These are phyloP conservation scores for Cystobasidium onofrii DNA, from an alignment of 768 basidiomycete species.

Conservation along the genomic window DNA sequence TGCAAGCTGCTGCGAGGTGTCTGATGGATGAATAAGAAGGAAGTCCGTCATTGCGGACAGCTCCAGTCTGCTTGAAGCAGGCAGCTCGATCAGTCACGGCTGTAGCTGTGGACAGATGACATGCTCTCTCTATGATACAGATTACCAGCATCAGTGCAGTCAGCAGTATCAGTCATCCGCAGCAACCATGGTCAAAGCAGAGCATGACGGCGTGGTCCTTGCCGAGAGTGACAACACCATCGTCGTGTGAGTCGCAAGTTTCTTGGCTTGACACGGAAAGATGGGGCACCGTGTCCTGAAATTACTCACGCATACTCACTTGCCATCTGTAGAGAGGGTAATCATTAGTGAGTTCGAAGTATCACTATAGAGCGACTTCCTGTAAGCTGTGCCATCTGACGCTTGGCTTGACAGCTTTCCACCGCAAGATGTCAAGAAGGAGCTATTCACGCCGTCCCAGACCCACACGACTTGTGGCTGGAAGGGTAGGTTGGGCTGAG, in stretches of 20 bases:
- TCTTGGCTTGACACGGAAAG: background rate
- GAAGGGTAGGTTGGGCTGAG: slow-evolving; percentile 18
- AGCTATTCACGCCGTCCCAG: background rate
- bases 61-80: background rate
- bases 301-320: slow-evolving; percentile 5
- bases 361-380: background rate
- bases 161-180: background rate
- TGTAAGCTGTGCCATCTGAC: background rate
- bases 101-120: too few species aligned
- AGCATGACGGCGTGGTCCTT: slow-evolving; percentile 52
- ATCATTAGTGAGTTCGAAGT: background rate
- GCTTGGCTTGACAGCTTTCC: background rate
- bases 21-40: too few species aligned
- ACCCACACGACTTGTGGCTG: slow-evolving; percentile 19
- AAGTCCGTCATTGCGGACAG: too few species aligned
- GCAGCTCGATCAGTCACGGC: background rate
- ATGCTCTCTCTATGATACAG: too few species aligned
- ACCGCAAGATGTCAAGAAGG: background rate
- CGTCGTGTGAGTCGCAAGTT: slow-evolving; percentile 46
- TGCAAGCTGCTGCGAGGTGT: too few species aligned
- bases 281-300: background rate
- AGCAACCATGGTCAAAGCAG: slow-evolving; percentile 50
- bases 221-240: slow-evolving; percentile 57
- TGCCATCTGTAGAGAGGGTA: background rate
- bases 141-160: background rate